Evolutionary conservation across 257 asterid species (phyloP).

Genomic region (Linaria vulgaris): DNA sequence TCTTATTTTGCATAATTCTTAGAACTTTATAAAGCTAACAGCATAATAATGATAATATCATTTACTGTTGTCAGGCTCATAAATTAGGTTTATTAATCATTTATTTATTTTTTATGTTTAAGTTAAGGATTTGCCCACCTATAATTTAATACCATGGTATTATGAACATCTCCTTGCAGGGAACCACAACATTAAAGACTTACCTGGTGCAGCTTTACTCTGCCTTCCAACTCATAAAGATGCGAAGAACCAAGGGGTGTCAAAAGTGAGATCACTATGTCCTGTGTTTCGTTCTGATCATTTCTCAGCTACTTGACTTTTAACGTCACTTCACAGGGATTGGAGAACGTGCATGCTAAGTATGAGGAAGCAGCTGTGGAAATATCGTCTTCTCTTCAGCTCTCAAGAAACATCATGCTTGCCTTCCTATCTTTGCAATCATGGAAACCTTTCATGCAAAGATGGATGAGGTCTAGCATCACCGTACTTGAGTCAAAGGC

Average conservation of each 20-base stretch:
- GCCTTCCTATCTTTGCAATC: slow-evolving; percentile 87
- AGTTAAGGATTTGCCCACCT: slow-evolving; percentile 13
- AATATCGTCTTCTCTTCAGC: slow-evolving; percentile 74
- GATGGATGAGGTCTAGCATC: slow-evolving; percentile 85
- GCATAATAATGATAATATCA: slow-evolving; percentile 1
- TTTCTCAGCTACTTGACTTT: slow-evolving; percentile 26
- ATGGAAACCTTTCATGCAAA: slow-evolving; percentile 90
- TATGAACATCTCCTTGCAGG: slow-evolving; percentile 52
- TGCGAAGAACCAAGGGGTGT: slow-evolving; percentile 42
- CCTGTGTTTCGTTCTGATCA: slow-evolving; percentile 8
- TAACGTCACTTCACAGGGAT: slow-evolving; percentile 39
- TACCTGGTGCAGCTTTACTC: slow-evolving; percentile 93
- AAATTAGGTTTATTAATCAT: slow-evolving; percentile 12
- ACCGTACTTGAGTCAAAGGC: slow-evolving; percentile 57
- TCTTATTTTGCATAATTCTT: slow-evolving; percentile 14
- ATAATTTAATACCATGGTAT: slow-evolving; percentile 23
- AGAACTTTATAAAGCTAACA: slow-evolving; percentile 8
- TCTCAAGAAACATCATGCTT: slow-evolving; percentile 75
- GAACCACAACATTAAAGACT: slow-evolving; percentile 45
- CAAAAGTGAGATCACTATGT: slow-evolving; percentile 54
- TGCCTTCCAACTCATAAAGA: slow-evolving; percentile 56
- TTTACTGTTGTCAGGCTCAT: slow-evolving; percentile 12
- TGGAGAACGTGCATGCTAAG: slow-evolving; percentile 56
- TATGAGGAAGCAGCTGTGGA: slow-evolving; percentile 68
- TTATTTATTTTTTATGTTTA: neutral